Conservation (phyloP, 2,329 filamentous ascomycete species). For the Aureobasidium sp. region DNA sequence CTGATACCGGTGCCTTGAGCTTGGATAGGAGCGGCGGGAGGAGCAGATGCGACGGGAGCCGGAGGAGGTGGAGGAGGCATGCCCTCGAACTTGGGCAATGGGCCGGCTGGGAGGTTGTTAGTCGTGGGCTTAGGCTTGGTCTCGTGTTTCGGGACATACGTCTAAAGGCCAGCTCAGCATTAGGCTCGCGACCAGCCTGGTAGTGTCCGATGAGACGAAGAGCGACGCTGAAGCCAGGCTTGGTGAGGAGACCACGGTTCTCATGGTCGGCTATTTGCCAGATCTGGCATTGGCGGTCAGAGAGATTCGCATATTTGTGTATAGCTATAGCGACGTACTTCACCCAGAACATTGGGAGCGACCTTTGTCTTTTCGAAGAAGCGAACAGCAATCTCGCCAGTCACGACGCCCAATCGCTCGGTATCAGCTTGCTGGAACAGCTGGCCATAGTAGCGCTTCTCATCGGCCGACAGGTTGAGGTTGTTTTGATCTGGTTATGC, state of each 20-base stretch:
- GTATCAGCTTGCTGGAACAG: slow-evolving; percentile 90
- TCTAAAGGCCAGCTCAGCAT: slow-evolving; percentile 71
- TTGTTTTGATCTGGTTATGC: slow-evolving; percentile 23
- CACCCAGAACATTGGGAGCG: slow-evolving; percentile 74
- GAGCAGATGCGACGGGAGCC: slow-evolving; percentile 17
- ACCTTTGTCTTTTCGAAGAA: slow-evolving; percentile 97
- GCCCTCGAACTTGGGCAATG: slow-evolving; percentile 88
- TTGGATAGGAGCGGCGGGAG: slow-evolving; percentile 33
- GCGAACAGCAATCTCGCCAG: slow-evolving; percentile 89
- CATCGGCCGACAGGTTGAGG: slow-evolving; percentile 72
- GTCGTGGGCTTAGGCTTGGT: slow-evolving; percentile 5
- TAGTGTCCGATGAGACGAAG: slow-evolving; percentile 92
- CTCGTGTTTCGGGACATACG: slow-evolving; percentile 38
- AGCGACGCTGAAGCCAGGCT: slow-evolving; percentile 86
- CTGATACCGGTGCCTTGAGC: slow-evolving; percentile 50
- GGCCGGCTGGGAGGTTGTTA: slow-evolving; percentile 49
- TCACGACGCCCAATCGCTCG: slow-evolving; percentile 85
- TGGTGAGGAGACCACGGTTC: slow-evolving; percentile 88
- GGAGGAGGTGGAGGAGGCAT: slow-evolving; percentile 42
- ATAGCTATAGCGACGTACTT: slow-evolving; percentile 49
- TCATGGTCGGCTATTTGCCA: slow-evolving; percentile 98
- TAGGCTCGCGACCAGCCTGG: slow-evolving; percentile 77
- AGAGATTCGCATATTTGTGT: background rate
- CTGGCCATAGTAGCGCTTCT: slow-evolving; percentile 89
- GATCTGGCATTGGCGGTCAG: slow-evolving; percentile 54